Conservation (phyloP, 2,329 filamentous ascomycete genomes). For the Neonectria faginata region DNA sequence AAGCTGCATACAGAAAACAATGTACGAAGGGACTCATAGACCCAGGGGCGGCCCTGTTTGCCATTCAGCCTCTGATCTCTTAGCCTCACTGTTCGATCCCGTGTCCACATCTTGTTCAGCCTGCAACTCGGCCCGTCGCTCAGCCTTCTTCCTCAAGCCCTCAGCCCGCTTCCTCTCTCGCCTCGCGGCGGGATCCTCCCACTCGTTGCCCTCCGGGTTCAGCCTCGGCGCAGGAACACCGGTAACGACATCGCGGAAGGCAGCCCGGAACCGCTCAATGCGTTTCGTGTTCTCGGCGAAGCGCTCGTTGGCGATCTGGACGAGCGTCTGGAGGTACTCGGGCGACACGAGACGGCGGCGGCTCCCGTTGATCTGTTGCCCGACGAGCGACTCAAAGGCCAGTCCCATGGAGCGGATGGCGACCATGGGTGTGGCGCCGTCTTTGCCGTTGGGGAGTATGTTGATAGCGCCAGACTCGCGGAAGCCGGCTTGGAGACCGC, state of each 20-base stretch:
- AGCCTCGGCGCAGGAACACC: conserved; percentile 38
- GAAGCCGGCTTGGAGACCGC: conserved; percentile 85
- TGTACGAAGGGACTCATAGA: conserved; percentile 43
- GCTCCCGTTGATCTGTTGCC: conserved; percentile 58
- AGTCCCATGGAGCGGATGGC: conserved; percentile 88
- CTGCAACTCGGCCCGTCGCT: conserved; percentile 55
- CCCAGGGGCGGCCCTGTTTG: conserved; percentile 38
- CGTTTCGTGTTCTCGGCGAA: conserved; percentile 77
- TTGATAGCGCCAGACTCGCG: conserved; percentile 89
- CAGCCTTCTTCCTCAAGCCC: conserved; percentile 65
- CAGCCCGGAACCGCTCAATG: conserved; percentile 71
- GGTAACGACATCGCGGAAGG: conserved; percentile 56
- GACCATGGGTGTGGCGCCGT: conserved; percentile 74
- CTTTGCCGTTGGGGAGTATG: conserved; percentile 55
- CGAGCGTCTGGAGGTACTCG: conserved; percentile 74
- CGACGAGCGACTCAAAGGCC: conserved; percentile 84
- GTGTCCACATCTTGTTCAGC: conserved; percentile 31
- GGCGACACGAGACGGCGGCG: conserved; percentile 68
- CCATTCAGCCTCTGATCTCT: conserved; percentile 34
- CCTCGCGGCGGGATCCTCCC: conserved; percentile 66
- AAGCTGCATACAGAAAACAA: conserved; percentile 47
- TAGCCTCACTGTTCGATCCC: conserved; percentile 25
- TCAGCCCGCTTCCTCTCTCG: conserved; percentile 68
- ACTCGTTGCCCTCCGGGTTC: conserved; percentile 56
- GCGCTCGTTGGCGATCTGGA: conserved; percentile 78